These are phyloP conservation scores for Irpex sp. DNA, from an alignment of 1,284 basidiomycete species.

Conservation along the genomic window DNA sequence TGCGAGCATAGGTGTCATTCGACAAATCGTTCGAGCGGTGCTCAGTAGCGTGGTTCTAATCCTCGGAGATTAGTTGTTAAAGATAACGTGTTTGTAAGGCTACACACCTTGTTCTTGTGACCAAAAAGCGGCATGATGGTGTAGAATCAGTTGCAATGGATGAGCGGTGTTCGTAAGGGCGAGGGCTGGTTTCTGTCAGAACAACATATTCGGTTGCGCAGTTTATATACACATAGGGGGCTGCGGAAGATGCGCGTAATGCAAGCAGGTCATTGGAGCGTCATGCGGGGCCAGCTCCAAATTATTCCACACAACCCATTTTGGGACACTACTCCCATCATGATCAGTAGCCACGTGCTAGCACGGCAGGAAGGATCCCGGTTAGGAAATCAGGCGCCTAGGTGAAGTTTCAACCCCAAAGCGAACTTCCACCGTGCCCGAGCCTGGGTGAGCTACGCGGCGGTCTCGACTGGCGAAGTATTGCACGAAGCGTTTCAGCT, in stretches of 20 bases:
- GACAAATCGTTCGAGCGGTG: not conserved
- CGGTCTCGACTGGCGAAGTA: not conserved
- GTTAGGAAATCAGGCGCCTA: not conserved
- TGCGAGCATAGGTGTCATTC: not conserved
- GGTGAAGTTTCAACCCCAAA: not conserved
- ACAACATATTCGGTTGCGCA: not conserved
- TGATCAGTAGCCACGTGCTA: conserved; percentile 5
- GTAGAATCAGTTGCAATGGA: not conserved
- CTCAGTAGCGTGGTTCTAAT: not conserved
- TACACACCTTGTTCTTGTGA: conserved; percentile 16
- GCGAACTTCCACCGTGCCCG: not conserved
- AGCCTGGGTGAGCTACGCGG: not conserved
- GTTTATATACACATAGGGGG: not conserved
- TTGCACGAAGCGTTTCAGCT: not conserved
- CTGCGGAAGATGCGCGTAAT: not conserved
- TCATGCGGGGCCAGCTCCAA: not conserved
- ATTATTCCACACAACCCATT: conserved; percentile 4
- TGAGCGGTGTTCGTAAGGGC: not conserved
- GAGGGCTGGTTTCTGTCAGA: not conserved
- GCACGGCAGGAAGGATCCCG: not conserved
- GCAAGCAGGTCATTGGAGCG: not conserved
- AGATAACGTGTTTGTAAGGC: not conserved
- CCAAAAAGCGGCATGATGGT: conserved; percentile 16
- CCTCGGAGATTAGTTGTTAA: not conserved
- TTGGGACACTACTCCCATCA: not conserved